Percentiles rank a stretch among this genome's conserved stretches.
Conservation (phyloP, 768 basidiomycete genomes). For the Leccinum imitatum region DNA sequence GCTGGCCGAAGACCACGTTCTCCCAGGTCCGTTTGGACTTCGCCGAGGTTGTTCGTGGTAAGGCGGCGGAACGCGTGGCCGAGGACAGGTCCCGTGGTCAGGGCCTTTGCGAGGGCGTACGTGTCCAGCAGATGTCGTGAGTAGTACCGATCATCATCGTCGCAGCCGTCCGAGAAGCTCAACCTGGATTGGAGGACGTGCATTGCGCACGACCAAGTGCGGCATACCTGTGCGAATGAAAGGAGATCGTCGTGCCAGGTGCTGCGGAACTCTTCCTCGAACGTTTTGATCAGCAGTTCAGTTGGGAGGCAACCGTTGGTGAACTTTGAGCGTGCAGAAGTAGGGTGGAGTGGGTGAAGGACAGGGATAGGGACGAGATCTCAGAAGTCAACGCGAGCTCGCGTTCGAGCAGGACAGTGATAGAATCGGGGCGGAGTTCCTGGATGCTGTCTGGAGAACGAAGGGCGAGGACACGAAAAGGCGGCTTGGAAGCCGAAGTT, state of each 20-base stretch:
- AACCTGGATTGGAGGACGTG: too few species aligned
- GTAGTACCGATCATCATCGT: too few species aligned
- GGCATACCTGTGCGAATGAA: too few species aligned
- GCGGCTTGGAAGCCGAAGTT: slow-evolving; percentile 2
- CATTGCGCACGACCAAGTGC: too few species aligned
- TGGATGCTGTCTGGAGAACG: slow-evolving; percentile 5
- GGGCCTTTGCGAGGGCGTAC: too few species aligned
- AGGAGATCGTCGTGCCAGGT: slow-evolving; percentile 14
- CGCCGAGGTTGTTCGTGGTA: too few species aligned
- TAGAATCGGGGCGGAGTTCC: slow-evolving; percentile 6
- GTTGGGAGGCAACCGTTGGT: slow-evolving; percentile 17
- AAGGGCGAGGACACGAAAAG: slow-evolving; percentile 15
- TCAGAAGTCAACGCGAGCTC: slow-evolving; percentile 18
- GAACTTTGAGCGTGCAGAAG: slow-evolving; percentile 3
- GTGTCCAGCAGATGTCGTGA: too few species aligned
- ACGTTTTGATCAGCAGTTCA: slow-evolving; percentile 22
- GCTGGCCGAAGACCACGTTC: neutral
- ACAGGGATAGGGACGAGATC: slow-evolving; percentile 17
- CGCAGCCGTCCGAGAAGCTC: too few species aligned
- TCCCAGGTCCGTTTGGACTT: too few species aligned
- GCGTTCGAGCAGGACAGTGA: slow-evolving; percentile 15
- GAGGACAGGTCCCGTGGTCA: too few species aligned
- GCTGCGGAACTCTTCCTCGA: slow-evolving; percentile 16
- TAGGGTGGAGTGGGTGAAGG: slow-evolving; percentile 25
- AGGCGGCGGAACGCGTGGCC: too few species aligned